Evolutionary conservation across 306 rosid species (phyloP).

Genomic region (Sicyos edulis): DNA sequence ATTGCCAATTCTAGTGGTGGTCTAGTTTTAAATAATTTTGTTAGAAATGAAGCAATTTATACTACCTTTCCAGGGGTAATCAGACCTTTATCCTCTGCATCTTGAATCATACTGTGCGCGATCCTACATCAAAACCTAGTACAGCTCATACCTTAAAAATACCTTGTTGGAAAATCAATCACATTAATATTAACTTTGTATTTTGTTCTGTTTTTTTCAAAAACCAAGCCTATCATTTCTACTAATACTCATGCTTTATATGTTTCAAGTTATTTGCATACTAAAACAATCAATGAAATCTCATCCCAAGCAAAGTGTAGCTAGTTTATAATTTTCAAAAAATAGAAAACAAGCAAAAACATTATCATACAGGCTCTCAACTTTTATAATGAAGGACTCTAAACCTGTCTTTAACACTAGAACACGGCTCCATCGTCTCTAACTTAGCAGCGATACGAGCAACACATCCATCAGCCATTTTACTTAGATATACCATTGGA

Average conservation of each 20-base stretch:
- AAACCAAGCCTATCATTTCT: not conserved
- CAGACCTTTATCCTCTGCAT: slow-evolving; percentile 72
- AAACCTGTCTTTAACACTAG: slow-evolving; percentile 67
- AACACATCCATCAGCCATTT: slow-evolving; percentile 57
- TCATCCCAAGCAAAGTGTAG: not conserved
- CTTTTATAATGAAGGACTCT: not conserved
- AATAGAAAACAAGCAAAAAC: not conserved
- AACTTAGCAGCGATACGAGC: slow-evolving; percentile 71
- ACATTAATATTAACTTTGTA: not conserved
- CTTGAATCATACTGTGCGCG: slow-evolving; percentile 65
- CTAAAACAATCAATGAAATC: not conserved
- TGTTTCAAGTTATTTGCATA: not conserved
- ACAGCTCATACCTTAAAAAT: not conserved
- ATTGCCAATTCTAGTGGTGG: slow-evolving; percentile 7
- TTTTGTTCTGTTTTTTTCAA: not conserved
- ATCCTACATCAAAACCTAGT: slow-evolving; percentile 34
- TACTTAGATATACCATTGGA: slow-evolving; percentile 59
- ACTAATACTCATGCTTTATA: not conserved
- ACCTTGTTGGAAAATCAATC: not conserved
- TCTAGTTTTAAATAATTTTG: not conserved
- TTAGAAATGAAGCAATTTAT: not conserved
- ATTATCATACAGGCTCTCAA: not conserved
- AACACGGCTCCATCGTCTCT: slow-evolving; percentile 62
- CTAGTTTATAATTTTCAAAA: too few species aligned
- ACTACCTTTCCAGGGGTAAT: slow-evolving; percentile 74